Evolutionary conservation across 2,329 filamentous ascomycete genomes (phyloP).

Genomic region (Colletotrichum somersetense): DNA sequence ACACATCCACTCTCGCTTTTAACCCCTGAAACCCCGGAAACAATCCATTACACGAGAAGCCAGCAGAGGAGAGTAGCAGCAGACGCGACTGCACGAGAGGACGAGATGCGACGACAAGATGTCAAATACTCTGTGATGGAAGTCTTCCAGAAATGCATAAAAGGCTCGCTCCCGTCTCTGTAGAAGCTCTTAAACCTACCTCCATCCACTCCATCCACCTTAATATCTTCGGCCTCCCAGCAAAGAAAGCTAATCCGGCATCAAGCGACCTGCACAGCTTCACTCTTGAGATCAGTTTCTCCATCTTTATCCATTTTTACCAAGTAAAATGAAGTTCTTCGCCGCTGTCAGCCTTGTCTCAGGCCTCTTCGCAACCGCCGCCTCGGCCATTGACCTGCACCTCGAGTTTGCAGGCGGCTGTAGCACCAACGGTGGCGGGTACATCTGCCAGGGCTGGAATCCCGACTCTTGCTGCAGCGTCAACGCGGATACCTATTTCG

Average conservation of each 20-base stretch:
- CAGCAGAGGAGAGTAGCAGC: constrained; percentile 14
- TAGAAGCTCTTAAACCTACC: constrained; percentile 1
- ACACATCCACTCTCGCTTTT: constrained; percentile 22
- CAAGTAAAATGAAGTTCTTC: constrained; percentile 31
- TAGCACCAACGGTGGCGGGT: constrained; percentile 28
- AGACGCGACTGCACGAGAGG: constrained; percentile 5
- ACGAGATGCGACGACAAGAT: constrained; percentile 1
- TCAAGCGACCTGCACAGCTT: constrained; percentile 9
- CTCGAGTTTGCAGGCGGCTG: constrained; percentile 34
- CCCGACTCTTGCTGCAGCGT: constrained; percentile 35
- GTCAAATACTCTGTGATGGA: not conserved
- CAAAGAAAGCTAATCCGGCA: constrained; percentile 8
- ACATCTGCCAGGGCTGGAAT: not conserved
- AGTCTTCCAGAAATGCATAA: constrained; percentile 20
- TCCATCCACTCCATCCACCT: constrained; percentile 24
- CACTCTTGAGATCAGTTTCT: constrained; percentile 8
- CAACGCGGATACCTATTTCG: constrained; percentile 23
- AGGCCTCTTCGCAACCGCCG: constrained; percentile 29
- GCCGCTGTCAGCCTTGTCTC: constrained; percentile 24
- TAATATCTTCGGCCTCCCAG: constrained; percentile 5
- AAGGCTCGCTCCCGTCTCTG: constrained; percentile 26
- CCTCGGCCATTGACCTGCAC: constrained; percentile 34
- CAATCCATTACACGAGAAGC: constrained; percentile 6
- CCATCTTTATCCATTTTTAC: constrained; percentile 22
- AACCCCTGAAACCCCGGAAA: constrained; percentile 18